A percentile compares a stretch with the other conserved stretches of the same genome.
phyloP scores from a whole-genome alignment of 2,329 filamentous ascomycete genomes.

The Cyclaneusma minus region DNA sequence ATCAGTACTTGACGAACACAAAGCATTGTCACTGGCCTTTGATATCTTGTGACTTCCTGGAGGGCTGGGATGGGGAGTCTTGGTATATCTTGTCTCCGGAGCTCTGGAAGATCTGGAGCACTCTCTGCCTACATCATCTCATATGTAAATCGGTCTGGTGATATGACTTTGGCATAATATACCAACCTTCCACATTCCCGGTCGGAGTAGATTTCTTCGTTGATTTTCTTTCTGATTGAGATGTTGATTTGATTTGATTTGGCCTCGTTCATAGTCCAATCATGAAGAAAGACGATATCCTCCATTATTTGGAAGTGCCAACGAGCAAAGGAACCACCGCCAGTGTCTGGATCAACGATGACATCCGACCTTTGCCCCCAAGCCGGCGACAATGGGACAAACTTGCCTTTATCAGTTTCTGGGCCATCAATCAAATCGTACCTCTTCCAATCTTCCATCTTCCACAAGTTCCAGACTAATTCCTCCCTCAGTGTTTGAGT shows the following conservation, averaged over 20 bases:
- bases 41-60: too few relatives aligned
- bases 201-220: too few relatives aligned
- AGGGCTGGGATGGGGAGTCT: too few relatives aligned
- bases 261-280: slow-evolving; percentile 3
- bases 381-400: slow-evolving; percentile 21
- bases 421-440: slow-evolving; percentile 23
- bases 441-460: slow-evolving; percentile 4
- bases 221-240: slow-evolving; percentile 1
- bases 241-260: background rate
- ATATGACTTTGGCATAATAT: too few relatives aligned
- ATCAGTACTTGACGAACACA: too few relatives aligned
- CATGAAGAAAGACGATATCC: slow-evolving; percentile 2
- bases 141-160: too few relatives aligned
- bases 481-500: slow-evolving; percentile 2
- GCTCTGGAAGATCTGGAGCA: too few relatives aligned
- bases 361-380: slow-evolving; percentile 24
- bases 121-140: too few relatives aligned
- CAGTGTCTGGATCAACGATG: slow-evolving; percentile 22
- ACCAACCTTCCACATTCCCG: too few relatives aligned
- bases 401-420: slow-evolving; percentile 23
- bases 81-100: too few relatives aligned
- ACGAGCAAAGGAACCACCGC: slow-evolving; percentile 11
- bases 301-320: slow-evolving; percentile 4
- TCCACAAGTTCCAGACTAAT: background rate
- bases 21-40: too few relatives aligned